A percentile compares a stretch with the other conserved stretches of the same genome.
These are phyloP conservation scores for Microstroma glucosiphilum DNA, from an alignment of 1,284 basidiomycete species.

Conservation along the genomic window DNA sequence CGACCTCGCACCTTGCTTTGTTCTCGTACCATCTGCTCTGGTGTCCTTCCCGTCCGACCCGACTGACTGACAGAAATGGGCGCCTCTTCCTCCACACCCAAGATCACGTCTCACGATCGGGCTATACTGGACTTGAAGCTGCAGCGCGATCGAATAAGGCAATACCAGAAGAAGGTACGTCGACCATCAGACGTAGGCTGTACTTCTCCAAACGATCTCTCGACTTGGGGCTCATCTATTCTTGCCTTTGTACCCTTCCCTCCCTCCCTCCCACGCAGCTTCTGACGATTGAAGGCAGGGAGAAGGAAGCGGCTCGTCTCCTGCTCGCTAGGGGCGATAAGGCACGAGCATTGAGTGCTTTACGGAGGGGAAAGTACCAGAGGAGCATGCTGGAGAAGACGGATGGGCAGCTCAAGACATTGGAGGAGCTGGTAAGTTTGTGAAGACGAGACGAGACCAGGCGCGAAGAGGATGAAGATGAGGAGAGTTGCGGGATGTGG, in stretches of 20 bases:
- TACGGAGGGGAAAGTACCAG: conserved; percentile 87
- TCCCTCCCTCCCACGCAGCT: conserved; percentile 59
- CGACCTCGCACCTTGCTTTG: no score
- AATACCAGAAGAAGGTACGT: conserved; percentile 85
- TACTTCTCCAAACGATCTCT: neutral
- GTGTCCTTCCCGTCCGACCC: no score
- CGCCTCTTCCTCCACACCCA: conserved; percentile 48
- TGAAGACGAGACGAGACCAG: neutral
- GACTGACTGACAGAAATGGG: neutral
- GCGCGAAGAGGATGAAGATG: neutral
- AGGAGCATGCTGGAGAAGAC: conserved; percentile 79
- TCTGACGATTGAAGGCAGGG: conserved; percentile 75
- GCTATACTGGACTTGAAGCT: conserved; percentile 91
- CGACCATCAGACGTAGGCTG: neutral
- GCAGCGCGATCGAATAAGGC: conserved; percentile 87
- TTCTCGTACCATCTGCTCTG: no score
- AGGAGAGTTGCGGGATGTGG: neutral
- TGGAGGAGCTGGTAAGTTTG: conserved; percentile 83
- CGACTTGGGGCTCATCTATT: neutral
- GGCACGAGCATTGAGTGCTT: conserved; percentile 74
- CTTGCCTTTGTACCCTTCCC: conserved; percentile 8
- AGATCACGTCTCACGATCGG: conserved; percentile 85
- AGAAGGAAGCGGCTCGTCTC: conserved; percentile 78
- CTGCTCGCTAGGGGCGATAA: conserved; percentile 76
- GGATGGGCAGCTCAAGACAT: conserved; percentile 76